phyloP scores from a whole-genome alignment of 2,329 filamentous ascomycete genomes.

The Aspergillus glaucus region DNA sequence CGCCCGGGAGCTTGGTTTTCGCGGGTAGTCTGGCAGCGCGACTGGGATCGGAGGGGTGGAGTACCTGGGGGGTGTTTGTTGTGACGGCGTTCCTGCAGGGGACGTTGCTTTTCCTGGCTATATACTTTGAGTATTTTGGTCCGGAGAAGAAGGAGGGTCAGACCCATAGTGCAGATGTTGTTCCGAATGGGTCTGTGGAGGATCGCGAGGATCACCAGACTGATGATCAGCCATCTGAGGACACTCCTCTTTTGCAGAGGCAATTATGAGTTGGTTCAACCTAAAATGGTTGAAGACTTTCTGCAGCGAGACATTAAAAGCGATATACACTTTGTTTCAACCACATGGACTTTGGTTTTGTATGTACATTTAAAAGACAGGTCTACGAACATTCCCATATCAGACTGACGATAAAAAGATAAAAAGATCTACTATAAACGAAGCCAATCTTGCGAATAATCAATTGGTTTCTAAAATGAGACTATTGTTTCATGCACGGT shows the following conservation, averaged over 20 bases:
- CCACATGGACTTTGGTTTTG: too few relatives aligned
- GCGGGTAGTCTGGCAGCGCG: constrained; percentile 75
- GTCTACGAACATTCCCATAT: too few relatives aligned
- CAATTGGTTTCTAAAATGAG: too few relatives aligned
- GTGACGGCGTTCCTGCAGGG: constrained; percentile 84
- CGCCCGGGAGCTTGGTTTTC: constrained; percentile 85
- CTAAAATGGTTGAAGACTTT: not conserved
- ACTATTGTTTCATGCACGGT: too few relatives aligned
- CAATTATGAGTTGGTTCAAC: constrained; percentile 9
- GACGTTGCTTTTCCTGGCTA: constrained; percentile 68
- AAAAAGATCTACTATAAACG: too few relatives aligned
- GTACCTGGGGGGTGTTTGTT: constrained; percentile 87
- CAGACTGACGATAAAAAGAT: too few relatives aligned
- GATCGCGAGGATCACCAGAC: constrained; percentile 12
- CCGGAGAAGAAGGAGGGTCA: constrained; percentile 39
- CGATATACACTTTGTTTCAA: not conserved
- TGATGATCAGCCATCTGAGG: constrained; percentile 23
- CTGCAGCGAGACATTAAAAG: not conserved
- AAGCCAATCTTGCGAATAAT: too few relatives aligned
- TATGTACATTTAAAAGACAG: too few relatives aligned
- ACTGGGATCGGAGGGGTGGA: constrained; percentile 80
- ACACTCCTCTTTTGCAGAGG: constrained; percentile 29
- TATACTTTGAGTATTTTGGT: constrained; percentile 57
- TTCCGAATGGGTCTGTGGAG: constrained; percentile 4
- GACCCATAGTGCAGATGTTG: constrained; percentile 14